These are phyloP conservation scores for Flaveria linearis DNA, from an alignment of 129 eudicot genomes.

Conservation along the genomic window DNA sequence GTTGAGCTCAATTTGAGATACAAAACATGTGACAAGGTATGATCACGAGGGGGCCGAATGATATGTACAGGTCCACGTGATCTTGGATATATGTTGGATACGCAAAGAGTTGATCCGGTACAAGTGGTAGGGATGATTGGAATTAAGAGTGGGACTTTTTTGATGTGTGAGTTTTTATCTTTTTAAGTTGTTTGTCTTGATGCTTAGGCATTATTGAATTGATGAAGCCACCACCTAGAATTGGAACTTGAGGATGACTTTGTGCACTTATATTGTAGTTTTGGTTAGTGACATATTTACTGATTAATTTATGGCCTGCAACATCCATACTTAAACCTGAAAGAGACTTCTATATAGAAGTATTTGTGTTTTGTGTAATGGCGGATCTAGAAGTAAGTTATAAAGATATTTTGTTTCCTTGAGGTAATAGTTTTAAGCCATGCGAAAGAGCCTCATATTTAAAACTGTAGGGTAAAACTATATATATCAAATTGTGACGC, in stretches of 20 bases:
- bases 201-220: slow-evolving; percentile 23
- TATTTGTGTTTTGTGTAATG: too few relatives aligned
- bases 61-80: neutral
- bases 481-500: too few relatives aligned
- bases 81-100: slow-evolving; percentile 22
- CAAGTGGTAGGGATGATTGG: too few relatives aligned
- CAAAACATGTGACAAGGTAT: neutral
- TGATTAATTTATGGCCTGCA: neutral
- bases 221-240: slow-evolving; percentile 27
- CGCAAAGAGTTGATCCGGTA: neutral
- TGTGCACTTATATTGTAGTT: neutral
- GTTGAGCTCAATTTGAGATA: neutral
- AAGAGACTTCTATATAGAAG: too few relatives aligned
- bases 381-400: too few relatives aligned
- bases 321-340: neutral
- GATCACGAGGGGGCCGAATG: slow-evolving; percentile 18
- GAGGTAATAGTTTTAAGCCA: too few relatives aligned
- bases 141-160: neutral
- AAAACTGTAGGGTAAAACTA: too few relatives aligned
- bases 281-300: neutral
- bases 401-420: too few relatives aligned
- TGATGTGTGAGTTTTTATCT: slow-evolving; percentile 22
- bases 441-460: too few relatives aligned
- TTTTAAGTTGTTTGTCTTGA: slow-evolving; percentile 8
- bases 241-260: neutral